Conservation (phyloP, 495 filamentous ascomycete genomes). For the Talaromyces wortmannii region DNA sequence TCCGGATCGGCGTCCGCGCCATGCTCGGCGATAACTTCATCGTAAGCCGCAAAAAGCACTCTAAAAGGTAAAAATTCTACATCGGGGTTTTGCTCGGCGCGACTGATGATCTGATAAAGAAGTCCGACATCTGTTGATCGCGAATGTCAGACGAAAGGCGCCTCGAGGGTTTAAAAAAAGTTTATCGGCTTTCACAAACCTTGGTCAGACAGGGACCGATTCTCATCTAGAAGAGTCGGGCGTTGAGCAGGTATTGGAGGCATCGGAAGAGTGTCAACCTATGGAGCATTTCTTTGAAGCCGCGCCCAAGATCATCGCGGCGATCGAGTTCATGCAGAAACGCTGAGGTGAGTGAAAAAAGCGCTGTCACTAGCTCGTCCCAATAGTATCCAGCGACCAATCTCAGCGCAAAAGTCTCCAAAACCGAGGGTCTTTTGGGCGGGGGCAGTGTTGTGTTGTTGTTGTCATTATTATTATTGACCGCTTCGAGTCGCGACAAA, state of each 20-base stretch:
- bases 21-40: constrained; percentile 59
- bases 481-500: background rate
- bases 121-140: constrained; percentile 61
- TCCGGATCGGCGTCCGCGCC: constrained; percentile 62
- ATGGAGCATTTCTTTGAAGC: constrained; percentile 43
- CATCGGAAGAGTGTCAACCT: constrained; percentile 51
- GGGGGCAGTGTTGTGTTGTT: too few relatives aligned
- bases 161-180: too few relatives aligned
- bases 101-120: constrained; percentile 67
- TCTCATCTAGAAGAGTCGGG: constrained; percentile 42
- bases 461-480: background rate
- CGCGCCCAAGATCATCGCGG: constrained; percentile 39
- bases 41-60: constrained; percentile 75
- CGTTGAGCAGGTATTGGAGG: constrained; percentile 46
- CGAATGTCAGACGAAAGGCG: background rate
- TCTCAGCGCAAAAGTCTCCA: background rate
- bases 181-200: constrained; percentile 32
- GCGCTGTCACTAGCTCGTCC: background rate
- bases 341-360: too few relatives aligned
- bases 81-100: constrained; percentile 60
- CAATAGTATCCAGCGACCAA: background rate
- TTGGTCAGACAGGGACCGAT: constrained; percentile 53
- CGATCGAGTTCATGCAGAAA: constrained; percentile 9
- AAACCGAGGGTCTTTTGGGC: background rate
- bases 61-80: constrained; percentile 62